phyloP scores from a whole-genome alignment of 768 basidiomycete genomes.

The Lactarius psammicola region DNA sequence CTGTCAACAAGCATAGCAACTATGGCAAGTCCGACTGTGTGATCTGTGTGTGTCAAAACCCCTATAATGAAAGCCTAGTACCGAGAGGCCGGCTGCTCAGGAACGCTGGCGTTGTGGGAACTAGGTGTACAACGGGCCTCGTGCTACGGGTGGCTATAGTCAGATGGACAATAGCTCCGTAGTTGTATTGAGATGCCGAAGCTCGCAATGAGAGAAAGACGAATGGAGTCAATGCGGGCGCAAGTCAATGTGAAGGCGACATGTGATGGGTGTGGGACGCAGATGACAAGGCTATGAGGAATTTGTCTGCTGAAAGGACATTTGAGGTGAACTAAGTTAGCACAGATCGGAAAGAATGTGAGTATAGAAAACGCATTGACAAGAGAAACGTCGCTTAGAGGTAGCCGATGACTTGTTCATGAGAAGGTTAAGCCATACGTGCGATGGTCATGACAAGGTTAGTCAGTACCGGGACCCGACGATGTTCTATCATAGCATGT shows the following conservation, averaged over 20 bases:
- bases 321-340: background rate
- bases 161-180: background rate
- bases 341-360: conserved; percentile 13
- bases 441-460: no score
- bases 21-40: background rate
- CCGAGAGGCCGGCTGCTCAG: background rate
- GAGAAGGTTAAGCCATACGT: conserved; percentile 4
- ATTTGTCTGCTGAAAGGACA: background rate
- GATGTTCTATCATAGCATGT: conserved; percentile 8
- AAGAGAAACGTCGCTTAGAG: conserved; percentile 1
- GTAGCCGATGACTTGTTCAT: conserved; percentile 3
- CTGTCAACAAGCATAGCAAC: background rate
- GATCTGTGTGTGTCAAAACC: background rate
- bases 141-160: conserved; percentile 13
- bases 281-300: conserved; percentile 5
- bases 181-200: conserved; percentile 3
- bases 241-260: conserved; percentile 9
- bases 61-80: background rate
- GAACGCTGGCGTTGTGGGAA: background rate
- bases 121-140: background rate
- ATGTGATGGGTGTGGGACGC: conserved; percentile 10
- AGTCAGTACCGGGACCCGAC: background rate
- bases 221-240: conserved; percentile 17
- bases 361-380: conserved; percentile 6
- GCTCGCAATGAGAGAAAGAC: background rate